These are phyloP conservation scores for Coemansia nantahalensis DNA, from an alignment of 192 early-diverging fungal species.

Conservation along the genomic window DNA sequence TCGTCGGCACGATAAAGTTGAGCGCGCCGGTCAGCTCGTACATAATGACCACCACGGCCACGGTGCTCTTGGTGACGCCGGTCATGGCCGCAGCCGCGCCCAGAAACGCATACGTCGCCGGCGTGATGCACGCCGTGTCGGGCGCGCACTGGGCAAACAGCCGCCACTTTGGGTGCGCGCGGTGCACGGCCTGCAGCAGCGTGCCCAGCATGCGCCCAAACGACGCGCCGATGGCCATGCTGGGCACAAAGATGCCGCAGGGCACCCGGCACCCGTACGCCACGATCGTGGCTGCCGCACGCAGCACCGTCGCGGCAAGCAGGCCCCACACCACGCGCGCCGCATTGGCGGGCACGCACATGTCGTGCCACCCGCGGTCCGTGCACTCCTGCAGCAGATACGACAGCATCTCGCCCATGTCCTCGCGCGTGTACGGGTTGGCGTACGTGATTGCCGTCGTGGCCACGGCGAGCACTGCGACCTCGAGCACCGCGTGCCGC, in stretches of 20 bases:
- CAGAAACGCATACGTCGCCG: constrained; percentile 92
- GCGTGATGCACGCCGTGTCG: constrained; percentile 83
- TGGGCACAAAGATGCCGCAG: constrained; percentile 91
- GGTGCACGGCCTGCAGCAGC: constrained; percentile 66
- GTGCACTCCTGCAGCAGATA: constrained; percentile 72
- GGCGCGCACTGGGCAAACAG: constrained; percentile 77
- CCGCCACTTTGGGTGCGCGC: constrained; percentile 58
- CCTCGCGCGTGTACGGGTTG: constrained; percentile 76
- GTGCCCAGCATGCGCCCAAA: constrained; percentile 91
- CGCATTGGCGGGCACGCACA: constrained; percentile 53
- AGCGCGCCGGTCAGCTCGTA: constrained; percentile 97
- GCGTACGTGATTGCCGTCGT: constrained; percentile 68
- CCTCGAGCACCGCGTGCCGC: constrained; percentile 66
- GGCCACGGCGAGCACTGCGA: constrained; percentile 58
- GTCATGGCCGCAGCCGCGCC: constrained; percentile 88
- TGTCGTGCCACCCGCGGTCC: constrained; percentile 57
- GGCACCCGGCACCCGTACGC: constrained; percentile 76
- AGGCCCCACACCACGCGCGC: constrained; percentile 51
- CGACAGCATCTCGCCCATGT: constrained; percentile 82
- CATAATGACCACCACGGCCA: constrained; percentile 94
- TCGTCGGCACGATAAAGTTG: constrained; percentile 78
- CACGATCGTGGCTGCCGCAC: constrained; percentile 55
- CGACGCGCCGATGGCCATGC: constrained; percentile 90
- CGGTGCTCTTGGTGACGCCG: constrained; percentile 85
- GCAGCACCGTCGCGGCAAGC: constrained; percentile 57